Evolutionary conservation across 1,284 basidiomycete species (phyloP).

Genomic region (Ceratobasidium sp.): DNA sequence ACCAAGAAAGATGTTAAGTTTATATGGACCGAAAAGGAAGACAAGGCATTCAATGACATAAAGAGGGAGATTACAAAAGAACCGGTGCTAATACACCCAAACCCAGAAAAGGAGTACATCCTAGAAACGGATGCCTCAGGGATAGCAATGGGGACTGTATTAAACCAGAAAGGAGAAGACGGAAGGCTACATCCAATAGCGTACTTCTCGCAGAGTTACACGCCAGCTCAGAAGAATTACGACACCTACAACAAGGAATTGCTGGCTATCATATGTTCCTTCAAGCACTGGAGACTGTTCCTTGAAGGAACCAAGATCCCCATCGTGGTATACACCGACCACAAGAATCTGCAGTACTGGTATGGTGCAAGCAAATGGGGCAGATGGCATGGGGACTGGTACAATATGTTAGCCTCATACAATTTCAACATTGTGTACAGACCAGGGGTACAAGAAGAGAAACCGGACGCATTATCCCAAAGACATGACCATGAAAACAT

Average conservation of each 20-base stretch:
- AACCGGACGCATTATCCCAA: constrained; percentile 53
- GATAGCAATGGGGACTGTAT: constrained; percentile 11
- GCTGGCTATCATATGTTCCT: constrained; percentile 45
- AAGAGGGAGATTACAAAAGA: constrained; percentile 46
- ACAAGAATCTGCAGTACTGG: constrained; percentile 24
- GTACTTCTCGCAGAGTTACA: not conserved
- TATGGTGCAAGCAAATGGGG: constrained; percentile 51
- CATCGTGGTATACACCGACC: constrained; percentile 25
- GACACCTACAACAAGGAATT: not conserved
- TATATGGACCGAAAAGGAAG: constrained; percentile 40
- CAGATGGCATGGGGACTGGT: constrained; percentile 40
- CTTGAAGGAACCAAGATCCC: constrained; percentile 47
- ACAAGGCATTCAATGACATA: constrained; percentile 53
- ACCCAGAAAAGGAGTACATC: constrained; percentile 2
- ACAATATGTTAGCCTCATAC: not conserved
- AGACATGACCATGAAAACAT: constrained; percentile 45
- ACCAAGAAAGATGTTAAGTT: constrained; percentile 49
- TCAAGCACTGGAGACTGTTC: constrained; percentile 52
- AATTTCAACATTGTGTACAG: not conserved
- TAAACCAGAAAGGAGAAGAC: constrained; percentile 14
- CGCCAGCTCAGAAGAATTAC: too few species aligned
- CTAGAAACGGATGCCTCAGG: constrained; percentile 28
- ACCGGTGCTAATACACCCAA: constrained; percentile 20
- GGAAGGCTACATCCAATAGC: constrained; percentile 12
- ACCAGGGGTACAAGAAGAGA: not conserved